Evolutionary conservation across 2,329 filamentous ascomycete genomes (phyloP), one percentile per base, ranked within the genome.

Genomic region (Fusarium clavum): DNA sequence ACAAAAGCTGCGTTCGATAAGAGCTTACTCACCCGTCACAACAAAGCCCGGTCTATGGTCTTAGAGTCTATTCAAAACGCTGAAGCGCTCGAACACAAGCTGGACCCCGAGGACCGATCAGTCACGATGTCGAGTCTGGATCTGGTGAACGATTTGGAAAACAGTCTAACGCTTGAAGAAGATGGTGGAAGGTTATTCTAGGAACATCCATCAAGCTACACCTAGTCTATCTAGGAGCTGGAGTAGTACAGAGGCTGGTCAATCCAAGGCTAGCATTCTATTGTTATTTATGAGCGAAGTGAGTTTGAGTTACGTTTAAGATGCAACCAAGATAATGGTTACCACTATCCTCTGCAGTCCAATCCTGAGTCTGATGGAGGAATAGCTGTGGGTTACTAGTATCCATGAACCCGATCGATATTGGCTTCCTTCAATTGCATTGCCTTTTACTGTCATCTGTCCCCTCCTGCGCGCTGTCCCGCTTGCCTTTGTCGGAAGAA

Each of bases 111-210:
- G 9, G 51, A 29, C 0, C 27, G 13, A 0, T 63, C 20, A 8
- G 22, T 29, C 3, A 11, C 24, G 2, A 46, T 46, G 7, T 64
- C 38, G 5, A 48, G 58, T 8, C 12, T 63, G 5, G 49, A 38
- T 8, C 43, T 53, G 20, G 40, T 64, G 5, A 64, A 45, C 1
- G 59, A 63, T 5, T 22, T 64, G 6, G 59, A 57, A 6, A 49
- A 34, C 10, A 49, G 59, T 25, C 6, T 64, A 2, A 24, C 16
- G 27, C 9, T 49, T 5, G 43, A 16, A 0, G 43, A 63, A 1
- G 48, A 63, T 1, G n/a, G 2, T 12, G 18, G 18, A 38, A 38
- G 10, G 34, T 4, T 12, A 1, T n/a, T 38, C 18, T 38, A 38
- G 18, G 34, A 10, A 38, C 18, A 38, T n/a, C 3, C 9, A n/a